phyloP scores from a whole-genome alignment of 768 basidiomycete species.

The Suillus sp. region DNA sequence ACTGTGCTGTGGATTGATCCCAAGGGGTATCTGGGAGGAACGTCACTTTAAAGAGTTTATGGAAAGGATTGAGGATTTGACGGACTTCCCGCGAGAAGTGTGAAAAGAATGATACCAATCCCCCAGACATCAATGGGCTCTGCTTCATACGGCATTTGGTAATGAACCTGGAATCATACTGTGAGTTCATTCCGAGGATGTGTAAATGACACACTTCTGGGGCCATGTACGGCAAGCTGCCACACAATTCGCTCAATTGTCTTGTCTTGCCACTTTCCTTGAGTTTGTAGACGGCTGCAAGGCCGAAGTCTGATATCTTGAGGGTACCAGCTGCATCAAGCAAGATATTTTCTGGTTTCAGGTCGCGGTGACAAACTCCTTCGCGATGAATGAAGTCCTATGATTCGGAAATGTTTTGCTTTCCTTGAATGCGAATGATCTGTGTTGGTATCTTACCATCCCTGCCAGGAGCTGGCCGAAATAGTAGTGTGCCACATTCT shows the following conservation, averaged over 20 bases:
- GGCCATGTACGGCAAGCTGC: constrained; percentile 92
- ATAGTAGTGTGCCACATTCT: constrained; percentile 88
- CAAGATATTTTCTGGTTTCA: constrained; percentile 96
- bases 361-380: constrained; percentile 94
- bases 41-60: background rate
- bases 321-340: constrained; percentile 81
- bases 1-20: constrained; percentile 87
- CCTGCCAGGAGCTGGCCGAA: constrained; percentile 85
- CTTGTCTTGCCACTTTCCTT: constrained; percentile 81
- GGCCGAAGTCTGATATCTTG: constrained; percentile 95
- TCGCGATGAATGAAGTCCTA: constrained; percentile 84
- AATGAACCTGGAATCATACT: constrained; percentile 54
- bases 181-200: background rate
- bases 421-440: constrained; percentile 8
- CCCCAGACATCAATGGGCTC: constrained; percentile 98
- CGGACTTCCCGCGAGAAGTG: constrained; percentile 87
- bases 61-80: constrained; percentile 20
- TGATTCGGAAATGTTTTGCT: background rate
- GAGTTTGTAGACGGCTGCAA: constrained; percentile 87
- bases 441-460: constrained; percentile 53
- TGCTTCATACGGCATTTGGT: constrained; percentile 71
- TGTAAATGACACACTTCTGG: constrained; percentile 69
- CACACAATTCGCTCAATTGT: constrained; percentile 78
- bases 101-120: constrained; percentile 91
- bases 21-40: constrained; percentile 83